phyloP scores from a whole-genome alignment of 75 land plant species.

The Pseudotsuga menziesii region DNA sequence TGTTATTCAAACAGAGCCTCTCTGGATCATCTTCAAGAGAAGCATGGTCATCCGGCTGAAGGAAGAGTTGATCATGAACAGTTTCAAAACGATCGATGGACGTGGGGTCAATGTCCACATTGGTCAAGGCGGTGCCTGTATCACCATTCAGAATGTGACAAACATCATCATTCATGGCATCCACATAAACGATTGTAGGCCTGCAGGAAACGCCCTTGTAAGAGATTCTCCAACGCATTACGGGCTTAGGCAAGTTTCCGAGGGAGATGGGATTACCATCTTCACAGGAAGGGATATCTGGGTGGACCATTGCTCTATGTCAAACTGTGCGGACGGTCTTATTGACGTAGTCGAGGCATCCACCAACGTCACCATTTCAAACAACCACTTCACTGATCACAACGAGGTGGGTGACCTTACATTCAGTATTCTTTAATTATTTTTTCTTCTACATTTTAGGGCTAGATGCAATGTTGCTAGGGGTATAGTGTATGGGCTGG shows the following conservation, averaged over 20 bases:
- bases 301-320: constrained; percentile 28
- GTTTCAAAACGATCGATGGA: constrained; percentile 30
- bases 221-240: constrained; percentile 17
- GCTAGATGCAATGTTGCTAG: too few relatives aligned
- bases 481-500: too few relatives aligned
- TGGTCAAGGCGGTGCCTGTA: constrained; percentile 10
- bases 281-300: constrained; percentile 18
- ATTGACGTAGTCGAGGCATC: constrained; percentile 25
- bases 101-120: constrained; percentile 22
- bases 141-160: constrained; percentile 15
- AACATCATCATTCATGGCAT: constrained; percentile 25
- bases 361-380: constrained; percentile 30
- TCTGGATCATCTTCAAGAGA: constrained; percentile 27
- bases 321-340: constrained; percentile 26
- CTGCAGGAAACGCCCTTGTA: constrained; percentile 14
- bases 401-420: constrained; percentile 23
- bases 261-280: constrained; percentile 21
- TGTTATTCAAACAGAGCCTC: constrained; percentile 15
- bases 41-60: constrained; percentile 19
- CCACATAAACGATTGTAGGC: constrained; percentile 19
- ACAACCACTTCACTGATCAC: constrained; percentile 25
- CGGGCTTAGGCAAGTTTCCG: constrained; percentile 8
- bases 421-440: too few relatives aligned
- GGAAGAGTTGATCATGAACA: constrained; percentile 19
- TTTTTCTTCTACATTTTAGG: too few relatives aligned